These are phyloP conservation scores for Colletotrichum eleusines DNA, from an alignment of 2,329 filamentous ascomycete species.

Conservation along the genomic window DNA sequence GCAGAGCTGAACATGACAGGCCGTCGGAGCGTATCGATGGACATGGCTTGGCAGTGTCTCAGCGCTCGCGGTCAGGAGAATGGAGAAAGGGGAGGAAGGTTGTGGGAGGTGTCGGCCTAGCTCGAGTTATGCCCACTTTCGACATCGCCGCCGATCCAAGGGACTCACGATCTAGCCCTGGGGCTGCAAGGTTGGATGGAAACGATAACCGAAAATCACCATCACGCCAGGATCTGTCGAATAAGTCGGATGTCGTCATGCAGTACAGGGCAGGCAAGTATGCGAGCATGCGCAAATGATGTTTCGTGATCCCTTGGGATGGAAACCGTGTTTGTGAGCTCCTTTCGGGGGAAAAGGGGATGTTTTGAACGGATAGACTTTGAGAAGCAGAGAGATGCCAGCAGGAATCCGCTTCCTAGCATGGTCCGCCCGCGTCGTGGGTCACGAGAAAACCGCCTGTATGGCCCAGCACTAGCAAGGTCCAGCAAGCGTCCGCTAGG, in stretches of 20 bases:
- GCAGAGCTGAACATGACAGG: slow-evolving; percentile 18
- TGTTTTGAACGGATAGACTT: background rate
- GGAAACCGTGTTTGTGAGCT: background rate
- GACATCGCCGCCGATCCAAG: slow-evolving; percentile 14
- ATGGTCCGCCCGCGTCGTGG: background rate
- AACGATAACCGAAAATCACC: slow-evolving; percentile 1
- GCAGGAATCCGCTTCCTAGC: background rate
- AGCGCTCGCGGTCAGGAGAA: slow-evolving; percentile 3
- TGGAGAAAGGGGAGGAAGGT: background rate
- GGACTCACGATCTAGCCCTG: slow-evolving; percentile 3
- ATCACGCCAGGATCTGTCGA: background rate
- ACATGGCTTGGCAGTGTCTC: slow-evolving; percentile 24
- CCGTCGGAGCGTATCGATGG: slow-evolving; percentile 8
- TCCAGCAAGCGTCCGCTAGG: background rate
- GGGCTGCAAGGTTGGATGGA: background rate
- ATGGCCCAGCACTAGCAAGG: background rate
- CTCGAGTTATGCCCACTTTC: slow-evolving; percentile 17
- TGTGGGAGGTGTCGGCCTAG: background rate
- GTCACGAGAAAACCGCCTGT: background rate
- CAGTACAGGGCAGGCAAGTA: slow-evolving; percentile 2
- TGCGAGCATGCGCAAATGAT: background rate
- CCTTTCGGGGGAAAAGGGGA: background rate
- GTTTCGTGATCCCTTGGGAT: slow-evolving; percentile 5
- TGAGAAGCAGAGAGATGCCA: background rate
- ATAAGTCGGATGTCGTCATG: slow-evolving; percentile 19